A percentile compares a stretch with the other conserved stretches of the same genome.
Conservation (phyloP, 495 filamentous ascomycete genomes). For the Apiosordaria backusii region DNA sequence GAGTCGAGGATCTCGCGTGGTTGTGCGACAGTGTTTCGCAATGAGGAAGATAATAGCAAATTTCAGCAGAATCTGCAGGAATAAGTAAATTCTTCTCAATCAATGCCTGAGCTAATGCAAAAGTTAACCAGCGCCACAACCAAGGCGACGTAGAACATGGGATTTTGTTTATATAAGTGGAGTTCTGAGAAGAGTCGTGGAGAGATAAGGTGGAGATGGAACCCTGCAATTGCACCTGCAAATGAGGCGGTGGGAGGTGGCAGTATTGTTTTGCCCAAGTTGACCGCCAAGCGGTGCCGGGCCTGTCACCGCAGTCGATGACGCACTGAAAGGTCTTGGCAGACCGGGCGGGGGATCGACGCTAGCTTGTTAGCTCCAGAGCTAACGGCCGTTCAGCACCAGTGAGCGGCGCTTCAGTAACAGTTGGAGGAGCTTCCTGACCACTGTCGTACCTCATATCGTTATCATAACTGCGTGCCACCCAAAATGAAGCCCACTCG, state of each 20-base stretch:
- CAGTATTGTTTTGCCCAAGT: constrained; percentile 3
- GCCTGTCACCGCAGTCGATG: constrained; percentile 4
- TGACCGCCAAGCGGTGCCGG: not conserved
- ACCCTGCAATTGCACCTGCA: constrained; percentile 1
- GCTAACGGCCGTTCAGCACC: not conserved
- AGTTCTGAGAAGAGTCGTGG: not conserved
- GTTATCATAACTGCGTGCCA: constrained; percentile 8
- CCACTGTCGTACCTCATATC: constrained; percentile 8
- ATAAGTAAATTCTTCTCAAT: not conserved
- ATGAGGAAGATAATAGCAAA: not conserved
- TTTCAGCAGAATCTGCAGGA: too few species aligned
- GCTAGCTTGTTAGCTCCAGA: constrained; percentile 1
- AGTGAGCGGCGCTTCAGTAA: not conserved
- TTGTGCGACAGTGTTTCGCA: not conserved
- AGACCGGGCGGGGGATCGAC: constrained; percentile 2
- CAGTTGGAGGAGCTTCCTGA: not conserved
- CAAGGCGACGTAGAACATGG: not conserved
- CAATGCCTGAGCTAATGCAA: not conserved
- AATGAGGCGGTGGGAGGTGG: constrained; percentile 11
- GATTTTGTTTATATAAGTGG: not conserved
- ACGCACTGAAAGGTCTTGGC: not conserved
- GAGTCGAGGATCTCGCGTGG: not conserved
- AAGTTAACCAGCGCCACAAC: not conserved
- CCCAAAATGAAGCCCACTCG: not conserved
- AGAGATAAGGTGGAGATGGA: not conserved